These are phyloP conservation scores for Penicillium paneum DNA, from an alignment of 2,329 filamentous ascomycete species.

Conservation along the genomic window DNA sequence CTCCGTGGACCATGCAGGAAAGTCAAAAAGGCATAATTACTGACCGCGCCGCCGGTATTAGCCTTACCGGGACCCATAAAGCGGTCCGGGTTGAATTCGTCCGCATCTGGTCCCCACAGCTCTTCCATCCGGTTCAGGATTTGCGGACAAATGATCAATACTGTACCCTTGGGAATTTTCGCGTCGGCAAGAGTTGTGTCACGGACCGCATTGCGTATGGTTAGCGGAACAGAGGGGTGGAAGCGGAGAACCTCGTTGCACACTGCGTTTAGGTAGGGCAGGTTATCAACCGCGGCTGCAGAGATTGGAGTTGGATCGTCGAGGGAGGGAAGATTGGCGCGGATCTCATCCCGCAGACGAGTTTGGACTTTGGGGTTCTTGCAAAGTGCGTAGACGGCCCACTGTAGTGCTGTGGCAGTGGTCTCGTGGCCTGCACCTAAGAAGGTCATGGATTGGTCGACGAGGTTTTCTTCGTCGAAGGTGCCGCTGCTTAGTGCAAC, in stretches of 20 bases:
- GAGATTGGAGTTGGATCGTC: constrained; percentile 59
- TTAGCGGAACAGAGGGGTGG: constrained; percentile 68
- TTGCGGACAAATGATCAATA: constrained; percentile 61
- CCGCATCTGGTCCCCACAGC: constrained; percentile 75
- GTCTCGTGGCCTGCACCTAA: constrained; percentile 80
- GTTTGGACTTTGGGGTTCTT: constrained; percentile 63
- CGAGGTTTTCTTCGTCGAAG: constrained; percentile 75
- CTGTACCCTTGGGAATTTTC: constrained; percentile 66
- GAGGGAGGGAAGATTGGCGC: constrained; percentile 55
- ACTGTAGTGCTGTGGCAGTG: constrained; percentile 71
- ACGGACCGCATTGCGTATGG: constrained; percentile 61
- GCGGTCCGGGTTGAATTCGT: constrained; percentile 73
- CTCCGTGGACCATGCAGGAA: constrained; percentile 83
- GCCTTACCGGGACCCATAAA: constrained; percentile 57
- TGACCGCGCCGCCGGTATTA: constrained; percentile 68
- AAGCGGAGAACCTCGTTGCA: constrained; percentile 74
- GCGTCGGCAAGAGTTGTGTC: constrained; percentile 66
- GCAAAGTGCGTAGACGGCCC: constrained; percentile 69
- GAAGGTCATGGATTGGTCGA: constrained; percentile 89
- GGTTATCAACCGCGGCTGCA: constrained; percentile 59
- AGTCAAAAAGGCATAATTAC: constrained; percentile 74
- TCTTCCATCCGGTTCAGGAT: constrained; percentile 66
- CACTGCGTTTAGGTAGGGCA: constrained; percentile 78
- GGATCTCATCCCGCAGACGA: constrained; percentile 66
- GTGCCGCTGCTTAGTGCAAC: constrained; percentile 73